phyloP scores from a whole-genome alignment of 371 early-diverging fungal species.

The Basidiobolus meristosporus region DNA sequence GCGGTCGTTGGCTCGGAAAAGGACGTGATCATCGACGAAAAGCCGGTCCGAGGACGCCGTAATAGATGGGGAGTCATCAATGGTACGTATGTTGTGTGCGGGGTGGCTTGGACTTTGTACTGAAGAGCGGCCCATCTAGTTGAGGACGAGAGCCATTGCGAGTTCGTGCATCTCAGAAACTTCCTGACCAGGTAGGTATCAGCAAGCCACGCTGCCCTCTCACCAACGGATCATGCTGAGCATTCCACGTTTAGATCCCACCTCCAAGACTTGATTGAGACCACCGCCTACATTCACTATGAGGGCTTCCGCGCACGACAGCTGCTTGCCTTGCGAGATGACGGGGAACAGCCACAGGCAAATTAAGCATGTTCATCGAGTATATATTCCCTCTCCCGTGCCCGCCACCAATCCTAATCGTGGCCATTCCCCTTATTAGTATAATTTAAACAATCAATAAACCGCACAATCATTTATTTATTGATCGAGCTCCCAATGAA shows the following conservation, averaged over 20 bases:
- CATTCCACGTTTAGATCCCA: slow-evolving; percentile 46
- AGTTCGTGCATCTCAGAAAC: slow-evolving; percentile 65
- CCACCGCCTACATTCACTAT: slow-evolving; percentile 70
- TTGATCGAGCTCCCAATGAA: too few relatives aligned
- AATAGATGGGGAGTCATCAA: slow-evolving; percentile 49
- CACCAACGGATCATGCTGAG: neutral
- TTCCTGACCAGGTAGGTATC: slow-evolving; percentile 40
- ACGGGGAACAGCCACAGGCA: slow-evolving; percentile 14
- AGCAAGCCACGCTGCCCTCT: neutral
- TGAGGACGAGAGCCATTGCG: slow-evolving; percentile 52
- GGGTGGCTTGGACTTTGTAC: too few relatives aligned
- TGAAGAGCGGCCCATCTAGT: slow-evolving; percentile 15
- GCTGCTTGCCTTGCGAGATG: slow-evolving; percentile 65
- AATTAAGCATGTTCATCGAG: too few relatives aligned
- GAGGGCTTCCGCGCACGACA: slow-evolving; percentile 84
- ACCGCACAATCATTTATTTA: too few relatives aligned
- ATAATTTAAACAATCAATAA: too few relatives aligned
- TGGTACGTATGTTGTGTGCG: slow-evolving; percentile 20
- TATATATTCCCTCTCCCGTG: too few relatives aligned
- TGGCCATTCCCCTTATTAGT: too few relatives aligned
- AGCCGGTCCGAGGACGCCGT: slow-evolving; percentile 43
- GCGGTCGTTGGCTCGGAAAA: slow-evolving; percentile 75
- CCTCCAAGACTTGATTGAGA: slow-evolving; percentile 69
- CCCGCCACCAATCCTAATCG: too few relatives aligned
- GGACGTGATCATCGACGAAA: slow-evolving; percentile 62